phyloP scores from a whole-genome alignment of 2,329 filamentous ascomycete genomes.

The Trichophyton benhamiae region DNA sequence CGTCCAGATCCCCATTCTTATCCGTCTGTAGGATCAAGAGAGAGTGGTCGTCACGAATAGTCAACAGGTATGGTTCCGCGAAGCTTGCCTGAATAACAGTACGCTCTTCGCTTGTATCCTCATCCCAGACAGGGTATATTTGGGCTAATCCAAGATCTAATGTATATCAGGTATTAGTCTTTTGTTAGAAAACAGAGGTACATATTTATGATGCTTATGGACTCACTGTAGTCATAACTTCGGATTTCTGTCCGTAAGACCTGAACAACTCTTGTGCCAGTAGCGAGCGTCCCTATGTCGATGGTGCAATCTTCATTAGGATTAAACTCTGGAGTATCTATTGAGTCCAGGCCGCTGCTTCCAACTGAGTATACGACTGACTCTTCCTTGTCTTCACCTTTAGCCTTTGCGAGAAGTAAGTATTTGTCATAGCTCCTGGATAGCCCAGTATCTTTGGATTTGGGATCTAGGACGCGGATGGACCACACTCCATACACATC shows the following conservation, averaged over 20 bases:
- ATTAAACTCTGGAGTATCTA: slow-evolving; percentile 81
- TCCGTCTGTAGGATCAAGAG: slow-evolving; percentile 69
- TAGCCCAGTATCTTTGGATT: slow-evolving; percentile 39
- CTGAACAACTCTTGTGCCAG: slow-evolving; percentile 70
- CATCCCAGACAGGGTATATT: slow-evolving; percentile 85
- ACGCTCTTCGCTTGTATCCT: slow-evolving; percentile 70
- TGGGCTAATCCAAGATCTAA: slow-evolving; percentile 75
- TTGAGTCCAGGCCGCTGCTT: slow-evolving; percentile 59
- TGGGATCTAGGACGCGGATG: slow-evolving; percentile 44
- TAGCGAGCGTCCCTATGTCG: slow-evolving; percentile 72
- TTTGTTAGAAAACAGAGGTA: neutral
- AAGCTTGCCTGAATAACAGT: slow-evolving; percentile 71
- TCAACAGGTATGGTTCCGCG: slow-evolving; percentile 69
- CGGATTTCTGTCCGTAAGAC: slow-evolving; percentile 76
- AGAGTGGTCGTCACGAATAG: slow-evolving; percentile 73
- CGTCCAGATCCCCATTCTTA: slow-evolving; percentile 70
- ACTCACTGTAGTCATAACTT: slow-evolving; percentile 77
- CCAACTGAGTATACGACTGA: slow-evolving; percentile 68
- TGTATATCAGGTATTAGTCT: slow-evolving; percentile 3
- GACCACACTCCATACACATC: slow-evolving; percentile 72
- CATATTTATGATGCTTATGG: neutral
- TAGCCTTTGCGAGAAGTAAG: slow-evolving; percentile 64
- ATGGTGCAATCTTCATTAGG: slow-evolving; percentile 76
- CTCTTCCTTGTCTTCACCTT: slow-evolving; percentile 56
- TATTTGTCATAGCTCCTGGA: slow-evolving; percentile 57